These are phyloP conservation scores for Pseudogymnoascus sp. DNA, from an alignment of 2,329 filamentous ascomycete species.

Conservation along the genomic window DNA sequence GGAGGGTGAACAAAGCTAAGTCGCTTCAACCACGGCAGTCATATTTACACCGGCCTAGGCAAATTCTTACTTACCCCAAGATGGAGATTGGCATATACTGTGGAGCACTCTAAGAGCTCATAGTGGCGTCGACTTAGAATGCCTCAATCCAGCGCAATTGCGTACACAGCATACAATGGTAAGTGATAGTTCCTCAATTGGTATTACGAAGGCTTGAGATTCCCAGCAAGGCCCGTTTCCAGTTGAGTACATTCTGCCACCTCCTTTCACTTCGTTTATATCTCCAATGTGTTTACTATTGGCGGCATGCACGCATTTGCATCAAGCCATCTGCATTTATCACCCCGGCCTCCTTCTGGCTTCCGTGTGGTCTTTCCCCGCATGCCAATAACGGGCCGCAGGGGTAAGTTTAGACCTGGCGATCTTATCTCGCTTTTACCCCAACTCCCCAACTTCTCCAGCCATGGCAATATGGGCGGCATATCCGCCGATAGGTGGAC, in stretches of 20 bases:
- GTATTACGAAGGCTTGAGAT: neutral
- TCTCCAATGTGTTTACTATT: neutral
- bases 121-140: neutral
- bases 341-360: neutral
- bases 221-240: neutral
- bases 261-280: neutral
- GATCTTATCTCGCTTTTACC: slow-evolving; percentile 3
- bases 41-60: neutral
- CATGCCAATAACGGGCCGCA: neutral
- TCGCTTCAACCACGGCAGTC: neutral
- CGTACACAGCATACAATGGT: neutral
- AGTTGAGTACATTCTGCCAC: neutral
- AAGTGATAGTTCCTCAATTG: neutral
- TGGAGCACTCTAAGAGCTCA: neutral
- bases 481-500: slow-evolving; percentile 7
- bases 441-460: neutral
- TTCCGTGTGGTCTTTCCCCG: slow-evolving; percentile 1
- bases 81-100: neutral
- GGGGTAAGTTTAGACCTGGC: neutral
- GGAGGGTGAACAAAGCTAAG: neutral
- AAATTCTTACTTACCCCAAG: neutral
- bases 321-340: neutral
- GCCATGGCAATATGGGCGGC: slow-evolving; percentile 1
- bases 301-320: neutral
- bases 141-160: neutral